Conservation (phyloP, 169 alveolate species). For the Babesia ovis region DNA sequence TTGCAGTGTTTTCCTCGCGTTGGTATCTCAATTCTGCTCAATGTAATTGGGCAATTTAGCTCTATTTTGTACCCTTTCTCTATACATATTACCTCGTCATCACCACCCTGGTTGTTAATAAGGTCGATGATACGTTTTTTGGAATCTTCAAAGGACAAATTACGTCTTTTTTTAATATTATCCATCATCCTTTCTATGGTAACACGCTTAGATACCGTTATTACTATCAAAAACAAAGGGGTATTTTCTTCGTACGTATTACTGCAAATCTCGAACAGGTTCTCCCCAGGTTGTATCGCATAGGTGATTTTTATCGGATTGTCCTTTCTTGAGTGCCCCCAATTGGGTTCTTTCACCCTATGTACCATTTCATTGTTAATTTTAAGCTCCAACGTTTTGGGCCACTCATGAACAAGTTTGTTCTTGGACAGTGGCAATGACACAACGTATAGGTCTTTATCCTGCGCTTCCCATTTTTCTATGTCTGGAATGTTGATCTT, state of each 20-base stretch:
- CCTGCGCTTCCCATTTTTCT: slow-evolving; percentile 65
- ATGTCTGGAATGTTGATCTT: slow-evolving; percentile 60
- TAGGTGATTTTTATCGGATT: slow-evolving; percentile 82
- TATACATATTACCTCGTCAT: slow-evolving; percentile 83
- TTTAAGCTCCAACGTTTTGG: slow-evolving; percentile 71
- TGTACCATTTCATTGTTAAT: slow-evolving; percentile 73
- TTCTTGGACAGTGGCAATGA: slow-evolving; percentile 47
- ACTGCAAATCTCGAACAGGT: slow-evolving; percentile 71
- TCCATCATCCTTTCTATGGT: slow-evolving; percentile 73
- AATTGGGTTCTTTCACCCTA: slow-evolving; percentile 80
- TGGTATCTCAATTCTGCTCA: slow-evolving; percentile 85
- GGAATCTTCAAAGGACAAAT: slow-evolving; percentile 58
- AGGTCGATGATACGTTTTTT: slow-evolving; percentile 57
- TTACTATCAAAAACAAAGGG: slow-evolving; percentile 69
- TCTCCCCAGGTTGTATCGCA: slow-evolving; percentile 74
- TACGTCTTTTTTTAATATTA: slow-evolving; percentile 61
- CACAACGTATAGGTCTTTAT: slow-evolving; percentile 70
- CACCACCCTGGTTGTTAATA: slow-evolving; percentile 59
- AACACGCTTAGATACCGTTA: slow-evolving; percentile 72
- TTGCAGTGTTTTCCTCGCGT: slow-evolving; percentile 87
- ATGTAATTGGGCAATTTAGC: slow-evolving; percentile 80
- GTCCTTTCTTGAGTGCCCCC: slow-evolving; percentile 87
- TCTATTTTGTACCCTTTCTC: slow-evolving; percentile 76
- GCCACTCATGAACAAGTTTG: slow-evolving; percentile 78
- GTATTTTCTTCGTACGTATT: slow-evolving; percentile 70